Evolutionary conservation across 2,329 filamentous ascomycete species (phyloP).

Genomic region (Lachnellula subtilissima): DNA sequence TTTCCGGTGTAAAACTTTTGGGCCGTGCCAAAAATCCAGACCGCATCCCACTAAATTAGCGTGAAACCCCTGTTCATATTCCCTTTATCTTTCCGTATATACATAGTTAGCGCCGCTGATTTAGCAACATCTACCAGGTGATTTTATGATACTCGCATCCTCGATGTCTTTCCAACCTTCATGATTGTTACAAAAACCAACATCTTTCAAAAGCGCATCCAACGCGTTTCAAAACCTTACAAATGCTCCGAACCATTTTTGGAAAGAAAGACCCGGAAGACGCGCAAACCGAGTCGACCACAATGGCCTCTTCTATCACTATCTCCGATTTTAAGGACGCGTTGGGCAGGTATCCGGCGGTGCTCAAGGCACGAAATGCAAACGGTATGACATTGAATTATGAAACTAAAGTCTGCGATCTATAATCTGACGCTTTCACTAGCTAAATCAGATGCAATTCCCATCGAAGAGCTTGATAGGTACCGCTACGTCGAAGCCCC

Average conservation of each 20-base stretch:
- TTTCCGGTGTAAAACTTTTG: too few species aligned
- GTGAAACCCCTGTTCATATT: too few species aligned
- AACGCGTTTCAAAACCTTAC: conserved; percentile 1
- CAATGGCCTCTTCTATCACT: conserved; percentile 27
- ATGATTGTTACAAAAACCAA: conserved; percentile 16
- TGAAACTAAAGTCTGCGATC: not conserved
- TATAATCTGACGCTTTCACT: not conserved
- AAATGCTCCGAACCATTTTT: conserved; percentile 16
- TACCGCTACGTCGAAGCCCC: conserved; percentile 55
- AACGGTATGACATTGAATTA: conserved; percentile 17
- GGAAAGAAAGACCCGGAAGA: conserved; percentile 10
- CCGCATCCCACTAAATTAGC: too few species aligned
- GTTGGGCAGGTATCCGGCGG: conserved; percentile 23
- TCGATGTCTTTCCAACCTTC: conserved; percentile 3
- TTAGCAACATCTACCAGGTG: not conserved
- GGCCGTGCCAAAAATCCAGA: too few species aligned
- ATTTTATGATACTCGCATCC: too few species aligned
- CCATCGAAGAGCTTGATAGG: conserved; percentile 52
- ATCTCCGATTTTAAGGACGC: conserved; percentile 26
- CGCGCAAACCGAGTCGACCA: not conserved
- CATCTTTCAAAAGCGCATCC: not conserved
- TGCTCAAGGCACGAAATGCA: conserved; percentile 21
- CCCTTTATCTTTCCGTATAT: not conserved
- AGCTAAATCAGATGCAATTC: conserved; percentile 23
- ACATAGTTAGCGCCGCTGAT: not conserved